A percentile compares a stretch with the other conserved stretches of the same genome.
Conservation (phyloP, 2,329 filamentous ascomycete genomes). For the Fusarium nanum region DNA sequence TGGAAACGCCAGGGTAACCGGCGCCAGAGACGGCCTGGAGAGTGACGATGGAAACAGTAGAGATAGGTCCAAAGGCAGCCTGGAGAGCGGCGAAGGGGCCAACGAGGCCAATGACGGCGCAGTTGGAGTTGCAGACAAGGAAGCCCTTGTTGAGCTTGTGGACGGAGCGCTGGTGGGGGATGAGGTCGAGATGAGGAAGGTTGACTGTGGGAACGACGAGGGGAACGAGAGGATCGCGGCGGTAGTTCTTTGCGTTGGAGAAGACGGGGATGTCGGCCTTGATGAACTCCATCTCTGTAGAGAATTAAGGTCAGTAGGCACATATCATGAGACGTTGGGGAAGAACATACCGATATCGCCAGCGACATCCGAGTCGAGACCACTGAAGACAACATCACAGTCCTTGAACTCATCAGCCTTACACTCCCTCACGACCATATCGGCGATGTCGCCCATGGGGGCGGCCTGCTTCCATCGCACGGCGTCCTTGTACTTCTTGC, state of each 20-base stretch:
- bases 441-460: conserved; percentile 82
- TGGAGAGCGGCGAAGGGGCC: conserved; percentile 94
- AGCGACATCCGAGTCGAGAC: conserved; percentile 91
- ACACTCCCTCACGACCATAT: conserved; percentile 88
- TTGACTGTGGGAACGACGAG: conserved; percentile 97
- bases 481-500: conserved; percentile 94
- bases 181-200: conserved; percentile 84
- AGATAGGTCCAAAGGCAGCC: conserved; percentile 85
- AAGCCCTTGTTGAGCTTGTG: conserved; percentile 84
- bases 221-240: conserved; percentile 88
- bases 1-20: conserved; percentile 88
- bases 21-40: conserved; percentile 95
- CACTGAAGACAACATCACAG: conserved; percentile 94
- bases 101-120: conserved; percentile 94
- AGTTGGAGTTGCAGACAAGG: conserved; percentile 97
- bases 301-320: conserved; percentile 11
- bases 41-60: conserved; percentile 82
- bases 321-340: not conserved
- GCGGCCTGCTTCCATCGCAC: conserved; percentile 93
- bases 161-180: conserved; percentile 85
- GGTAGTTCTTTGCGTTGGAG: conserved; percentile 98
- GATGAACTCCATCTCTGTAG: conserved; percentile 86
- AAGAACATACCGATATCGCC: conserved; percentile 82
- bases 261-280: conserved; percentile 91
- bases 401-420: conserved; percentile 83